Base-by-base conservation (phyloP, 257 asterid genomes). In the Nemophila menziesii region DNA sequence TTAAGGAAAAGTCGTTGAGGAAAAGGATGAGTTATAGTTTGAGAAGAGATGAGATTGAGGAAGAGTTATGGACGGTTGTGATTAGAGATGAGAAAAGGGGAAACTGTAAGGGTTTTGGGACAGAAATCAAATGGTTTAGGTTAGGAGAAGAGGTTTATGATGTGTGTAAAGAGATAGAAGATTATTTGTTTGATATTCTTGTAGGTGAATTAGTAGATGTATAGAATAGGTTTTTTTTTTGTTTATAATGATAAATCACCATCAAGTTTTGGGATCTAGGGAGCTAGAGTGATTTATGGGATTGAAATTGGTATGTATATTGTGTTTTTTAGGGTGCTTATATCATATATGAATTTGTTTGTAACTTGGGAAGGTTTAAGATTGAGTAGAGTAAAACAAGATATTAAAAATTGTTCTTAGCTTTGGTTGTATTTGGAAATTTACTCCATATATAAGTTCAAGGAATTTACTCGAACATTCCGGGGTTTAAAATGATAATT, bases 51-150 rank as follows among this genome's bases (percentile, higher is more conserved):
- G 82, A 75, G 60, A 57, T 81, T 38, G 89, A 75, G 61, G 89
- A 86, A 22, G 79, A 75, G 55, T 15, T 86, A 56, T 81, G 90
- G 96, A 53, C 11, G 55, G 62, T 67, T 65, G 69, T 86, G 7
- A 39, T 52, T 22, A 27, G 60, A 39, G 76, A 71, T 49, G 90
- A 63, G 42, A 67, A 68, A 39, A 76, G 54, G 29, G 65, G 37
- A 43, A 48, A 63, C 5, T 54, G 59, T 39, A 77, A 68, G 57
- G 74, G 55, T 34, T 42, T 65, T 41, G 75, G 51, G 15, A 57
- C 19, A 16, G 78, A 61, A 51, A 49, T 39, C 39, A 57, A 63
- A 58, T 80, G 92, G 93, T 21, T 58, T 43, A 72, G 61, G 37
- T 16, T 58, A 26, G 80, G 72, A 33, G 82, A 67, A 46, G 93